A percentile compares a stretch with the other conserved stretches of the same genome.
Evolutionary conservation across 805 yeast genomes (phyloP).

Genomic region (Torulaspora delbrueckii): DNA sequence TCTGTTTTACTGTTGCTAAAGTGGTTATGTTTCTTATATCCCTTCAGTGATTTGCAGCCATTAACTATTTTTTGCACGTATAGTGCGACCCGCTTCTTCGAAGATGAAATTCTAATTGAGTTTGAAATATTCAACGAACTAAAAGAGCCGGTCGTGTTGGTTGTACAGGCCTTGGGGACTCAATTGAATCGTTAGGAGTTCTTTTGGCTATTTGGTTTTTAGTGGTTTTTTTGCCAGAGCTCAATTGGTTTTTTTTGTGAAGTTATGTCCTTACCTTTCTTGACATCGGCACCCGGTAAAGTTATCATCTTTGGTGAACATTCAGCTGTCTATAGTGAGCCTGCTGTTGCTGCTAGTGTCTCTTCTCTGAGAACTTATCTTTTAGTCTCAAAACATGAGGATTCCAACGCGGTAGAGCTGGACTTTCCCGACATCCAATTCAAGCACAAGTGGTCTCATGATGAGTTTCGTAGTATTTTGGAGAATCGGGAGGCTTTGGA

Average conservation of each 20-base stretch:
- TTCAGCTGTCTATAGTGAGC: constrained; percentile 87
- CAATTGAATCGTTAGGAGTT: background rate
- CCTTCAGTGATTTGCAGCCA: constrained; percentile 7
- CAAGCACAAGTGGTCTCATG: constrained; percentile 53
- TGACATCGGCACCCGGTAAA: constrained; percentile 93
- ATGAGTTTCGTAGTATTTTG: constrained; percentile 17
- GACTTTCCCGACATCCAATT: constrained; percentile 83
- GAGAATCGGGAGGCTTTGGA: constrained; percentile 15
- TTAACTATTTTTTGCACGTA: background rate
- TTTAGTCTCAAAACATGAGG: constrained; percentile 46
- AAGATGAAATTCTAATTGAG: background rate
- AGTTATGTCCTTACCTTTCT: constrained; percentile 45
- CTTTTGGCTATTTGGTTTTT: background rate
- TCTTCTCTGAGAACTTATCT: constrained; percentile 74
- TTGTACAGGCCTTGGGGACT: background rate
- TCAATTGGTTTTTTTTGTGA: background rate
- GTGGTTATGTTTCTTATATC: background rate
- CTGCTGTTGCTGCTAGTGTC: constrained; percentile 94
- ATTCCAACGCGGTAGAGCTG: constrained; percentile 46
- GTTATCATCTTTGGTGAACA: constrained; percentile 96
- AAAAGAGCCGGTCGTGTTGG: background rate
- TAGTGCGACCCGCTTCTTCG: background rate
- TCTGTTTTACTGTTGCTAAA: background rate
- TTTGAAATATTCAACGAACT: background rate
- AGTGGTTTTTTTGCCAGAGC: background rate